phyloP scores from a whole-genome alignment of 805 yeast species.

The Wickerhamiella allomyrinae region DNA sequence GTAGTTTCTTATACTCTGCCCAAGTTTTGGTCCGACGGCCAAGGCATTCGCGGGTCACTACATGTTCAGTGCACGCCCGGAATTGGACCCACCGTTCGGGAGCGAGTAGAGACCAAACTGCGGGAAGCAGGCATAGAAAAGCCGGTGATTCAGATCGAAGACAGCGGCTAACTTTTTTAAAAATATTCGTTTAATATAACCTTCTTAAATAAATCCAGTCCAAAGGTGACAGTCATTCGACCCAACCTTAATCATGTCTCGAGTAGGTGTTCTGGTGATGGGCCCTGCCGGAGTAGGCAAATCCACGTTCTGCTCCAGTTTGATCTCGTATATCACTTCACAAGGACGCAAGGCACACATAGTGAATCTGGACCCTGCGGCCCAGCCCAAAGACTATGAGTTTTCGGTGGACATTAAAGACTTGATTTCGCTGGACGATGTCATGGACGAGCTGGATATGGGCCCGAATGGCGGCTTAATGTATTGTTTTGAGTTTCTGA shows the following conservation, averaged over 20 bases:
- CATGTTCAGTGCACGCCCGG: conserved; percentile 63
- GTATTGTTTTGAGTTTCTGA: conserved; percentile 79
- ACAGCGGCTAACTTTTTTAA: conserved; percentile 31
- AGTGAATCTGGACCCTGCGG: conserved; percentile 94
- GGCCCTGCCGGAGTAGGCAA: conserved; percentile 99
- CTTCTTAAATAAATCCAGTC: no score
- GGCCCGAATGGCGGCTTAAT: conserved; percentile 94
- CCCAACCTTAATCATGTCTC: conserved; percentile 45
- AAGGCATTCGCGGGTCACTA: conserved; percentile 53
- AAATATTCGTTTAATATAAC: no score
- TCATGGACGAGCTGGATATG: conserved; percentile 81
- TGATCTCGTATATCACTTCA: conserved; percentile 76
- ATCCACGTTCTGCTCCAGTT: conserved; percentile 80
- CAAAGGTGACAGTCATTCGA: not conserved
- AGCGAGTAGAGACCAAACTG: conserved; percentile 44
- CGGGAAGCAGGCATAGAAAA: conserved; percentile 35
- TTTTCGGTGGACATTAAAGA: conserved; percentile 88
- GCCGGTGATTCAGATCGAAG: conserved; percentile 55
- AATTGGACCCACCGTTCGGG: conserved; percentile 45
- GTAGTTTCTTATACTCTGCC: conserved; percentile 79
- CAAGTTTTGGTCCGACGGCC: conserved; percentile 68
- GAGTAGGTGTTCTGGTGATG: conserved; percentile 83
- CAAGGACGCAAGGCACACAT: conserved; percentile 88
- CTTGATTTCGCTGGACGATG: conserved; percentile 79
- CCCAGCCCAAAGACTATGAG: conserved; percentile 82